Evolutionary conservation across 345 rosid species (phyloP).

Genomic region (Laguncularia racemosa): DNA sequence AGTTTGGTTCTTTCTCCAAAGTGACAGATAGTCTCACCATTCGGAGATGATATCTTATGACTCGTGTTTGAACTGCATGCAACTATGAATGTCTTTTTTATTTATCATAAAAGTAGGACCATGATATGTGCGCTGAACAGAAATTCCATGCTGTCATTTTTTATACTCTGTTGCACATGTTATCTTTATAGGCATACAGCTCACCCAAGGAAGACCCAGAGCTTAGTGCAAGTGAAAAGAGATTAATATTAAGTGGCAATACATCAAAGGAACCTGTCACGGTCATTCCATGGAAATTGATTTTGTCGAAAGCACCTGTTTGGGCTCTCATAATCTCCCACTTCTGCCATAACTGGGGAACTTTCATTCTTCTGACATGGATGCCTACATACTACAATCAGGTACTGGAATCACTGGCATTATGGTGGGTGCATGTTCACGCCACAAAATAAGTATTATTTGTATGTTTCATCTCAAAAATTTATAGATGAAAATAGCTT

Average conservation of each 20-base stretch:
- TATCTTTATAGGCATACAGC: conserved; percentile 67
- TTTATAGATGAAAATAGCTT: background rate
- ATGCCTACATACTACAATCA: conserved; percentile 99
- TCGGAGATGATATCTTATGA: too few relatives aligned
- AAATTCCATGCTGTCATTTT: conserved; percentile 2
- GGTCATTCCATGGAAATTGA: conserved; percentile 90
- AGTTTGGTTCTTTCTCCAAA: conserved; percentile 11
- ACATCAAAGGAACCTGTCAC: conserved; percentile 71
- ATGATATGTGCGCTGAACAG: background rate
- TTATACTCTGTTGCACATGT: conserved; percentile 8
- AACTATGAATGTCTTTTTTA: background rate
- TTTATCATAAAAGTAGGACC: background rate
- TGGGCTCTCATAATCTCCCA: conserved; percentile 97
- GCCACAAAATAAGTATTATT: background rate
- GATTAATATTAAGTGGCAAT: conserved; percentile 53
- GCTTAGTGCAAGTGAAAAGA: conserved; percentile 57
- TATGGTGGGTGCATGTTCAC: background rate
- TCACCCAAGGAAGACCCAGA: conserved; percentile 79
- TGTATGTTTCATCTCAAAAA: background rate
- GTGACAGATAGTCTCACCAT: too few relatives aligned
- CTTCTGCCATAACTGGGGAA: conserved; percentile 99
- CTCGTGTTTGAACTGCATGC: background rate
- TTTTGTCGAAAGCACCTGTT: conserved; percentile 86
- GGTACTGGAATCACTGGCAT: conserved; percentile 28
- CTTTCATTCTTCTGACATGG: conserved; percentile 93